Evolutionary conservation across 2,329 filamentous ascomycete species (phyloP), one percentile per base, ranked within the genome.

Genomic region (Hymenoscyphus infarciens): DNA sequence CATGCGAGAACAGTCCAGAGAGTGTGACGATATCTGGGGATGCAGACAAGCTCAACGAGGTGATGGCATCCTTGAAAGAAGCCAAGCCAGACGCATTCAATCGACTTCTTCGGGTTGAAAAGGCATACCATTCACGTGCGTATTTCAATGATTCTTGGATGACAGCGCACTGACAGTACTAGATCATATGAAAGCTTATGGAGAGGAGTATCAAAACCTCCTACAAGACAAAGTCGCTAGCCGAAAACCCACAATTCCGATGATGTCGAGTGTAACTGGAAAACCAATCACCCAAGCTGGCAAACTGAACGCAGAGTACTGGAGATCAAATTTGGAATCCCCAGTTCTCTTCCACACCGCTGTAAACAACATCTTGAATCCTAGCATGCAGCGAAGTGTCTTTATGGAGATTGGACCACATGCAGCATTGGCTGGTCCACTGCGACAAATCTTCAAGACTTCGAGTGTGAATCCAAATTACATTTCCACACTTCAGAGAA

Each of bases 231-330:
- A 49, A 16, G 38, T 63, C 15, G n/a, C 31, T n/a, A 33, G 27
- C 19, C 42, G 22, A n/a, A n/a, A 56, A 49, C 61, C 59, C 6
- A 45, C 19, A 52, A 35, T 63, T 16, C 63, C 66, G 13, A 63
- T 69, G 31, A 61, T 58, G 25, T 67, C 60, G 8, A 65, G 65
- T 27, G 66, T 69, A 3, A 64, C 52, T 3, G 62, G 61, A 7
- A 59, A 59, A 29, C 19, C 25, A 35, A 39, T 65, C 35, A 42
- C 33, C 3, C 35, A 42, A 1, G 45, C n/a, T 5, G 29, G 22
- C 1, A 56, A 61, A 3, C 49, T 69, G 1, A 60, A 59, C n/a
- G 35, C 61, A 11, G 29, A 38, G 3, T 83, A 83, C 66, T 83
- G 81, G 81, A n/a, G 33, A 13, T 5, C 29, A 6, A 68, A 68